Conservation (phyloP, 805 yeast species). For the Candida morakotiae region DNA sequence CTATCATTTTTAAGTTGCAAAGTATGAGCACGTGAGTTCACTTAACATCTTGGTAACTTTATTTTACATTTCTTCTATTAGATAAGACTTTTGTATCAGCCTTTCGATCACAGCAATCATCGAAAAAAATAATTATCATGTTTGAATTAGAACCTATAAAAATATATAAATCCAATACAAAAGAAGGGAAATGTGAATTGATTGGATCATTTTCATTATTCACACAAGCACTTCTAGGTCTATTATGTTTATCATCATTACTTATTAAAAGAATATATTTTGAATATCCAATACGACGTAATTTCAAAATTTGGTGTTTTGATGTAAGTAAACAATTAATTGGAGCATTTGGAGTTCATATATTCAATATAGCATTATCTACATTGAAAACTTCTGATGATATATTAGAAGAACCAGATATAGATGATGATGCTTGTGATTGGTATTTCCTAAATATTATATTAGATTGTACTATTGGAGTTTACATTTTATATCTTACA, state of each 20-base stretch:
- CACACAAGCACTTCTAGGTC: constrained; percentile 74
- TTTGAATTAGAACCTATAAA: too few relatives aligned
- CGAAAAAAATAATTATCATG: too few relatives aligned
- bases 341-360: constrained; percentile 83
- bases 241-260: constrained; percentile 68
- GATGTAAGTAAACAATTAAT: constrained; percentile 88
- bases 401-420: constrained; percentile 2
- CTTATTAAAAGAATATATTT: constrained; percentile 63
- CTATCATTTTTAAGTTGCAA: too few relatives aligned
- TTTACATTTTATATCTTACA: constrained; percentile 63
- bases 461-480: constrained; percentile 91
- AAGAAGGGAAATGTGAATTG: constrained; percentile 37
- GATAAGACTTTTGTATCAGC: too few relatives aligned
- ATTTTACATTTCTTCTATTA: too few relatives aligned
- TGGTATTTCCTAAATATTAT: constrained; percentile 90
- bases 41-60: too few relatives aligned
- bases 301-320: constrained; percentile 83
- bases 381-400: constrained; percentile 42
- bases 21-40: too few relatives aligned
- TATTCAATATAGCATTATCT: constrained; percentile 69
- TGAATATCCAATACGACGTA: constrained; percentile 77
- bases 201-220: constrained; percentile 84
- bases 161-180: constrained; percentile 7
- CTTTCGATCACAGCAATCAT: too few relatives aligned
- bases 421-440: constrained; percentile 65